Evolutionary conservation across 129 eudicot genomes (phyloP).

Genomic region (Mikania micrantha): DNA sequence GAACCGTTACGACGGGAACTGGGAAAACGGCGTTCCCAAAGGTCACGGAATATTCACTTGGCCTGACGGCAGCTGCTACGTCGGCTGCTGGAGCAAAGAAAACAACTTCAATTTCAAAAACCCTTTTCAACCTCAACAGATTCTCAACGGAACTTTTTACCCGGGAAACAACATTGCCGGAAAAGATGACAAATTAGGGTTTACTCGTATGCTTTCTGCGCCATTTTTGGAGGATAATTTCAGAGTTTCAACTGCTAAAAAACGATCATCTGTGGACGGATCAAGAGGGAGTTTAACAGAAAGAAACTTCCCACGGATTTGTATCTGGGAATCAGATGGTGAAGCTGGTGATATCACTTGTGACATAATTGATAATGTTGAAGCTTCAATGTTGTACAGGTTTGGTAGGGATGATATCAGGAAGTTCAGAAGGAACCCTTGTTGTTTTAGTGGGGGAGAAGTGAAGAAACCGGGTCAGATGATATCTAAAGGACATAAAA

Average conservation of each 20-base stretch:
- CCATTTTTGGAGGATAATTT: slow-evolving; percentile 37
- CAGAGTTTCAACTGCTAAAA: slow-evolving; percentile 31
- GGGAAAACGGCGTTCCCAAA: slow-evolving; percentile 75
- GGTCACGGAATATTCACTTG: slow-evolving; percentile 76
- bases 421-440: slow-evolving; percentile 55
- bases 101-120: slow-evolving; percentile 18
- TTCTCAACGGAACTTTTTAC: slow-evolving; percentile 55
- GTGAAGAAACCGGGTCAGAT: slow-evolving; percentile 84
- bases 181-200: slow-evolving; percentile 23
- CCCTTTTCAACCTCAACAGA: slow-evolving; percentile 29
- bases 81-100: slow-evolving; percentile 59
- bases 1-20: slow-evolving; percentile 65
- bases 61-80: slow-evolving; percentile 76
- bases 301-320: slow-evolving; percentile 52
- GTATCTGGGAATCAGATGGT: slow-evolving; percentile 90
- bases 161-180: slow-evolving; percentile 29
- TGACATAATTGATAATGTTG: slow-evolving; percentile 81
- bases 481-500: slow-evolving; percentile 83
- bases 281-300: neutral
- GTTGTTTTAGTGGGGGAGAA: slow-evolving; percentile 67
- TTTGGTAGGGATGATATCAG: slow-evolving; percentile 33
- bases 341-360: slow-evolving; percentile 95
- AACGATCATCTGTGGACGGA: slow-evolving; percentile 56
- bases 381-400: slow-evolving; percentile 58
- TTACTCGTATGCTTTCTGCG: slow-evolving; percentile 32